These are phyloP conservation scores for Pythium aquatile DNA, from an alignment of 352 stramenopile genomes.

Conservation along the genomic window DNA sequence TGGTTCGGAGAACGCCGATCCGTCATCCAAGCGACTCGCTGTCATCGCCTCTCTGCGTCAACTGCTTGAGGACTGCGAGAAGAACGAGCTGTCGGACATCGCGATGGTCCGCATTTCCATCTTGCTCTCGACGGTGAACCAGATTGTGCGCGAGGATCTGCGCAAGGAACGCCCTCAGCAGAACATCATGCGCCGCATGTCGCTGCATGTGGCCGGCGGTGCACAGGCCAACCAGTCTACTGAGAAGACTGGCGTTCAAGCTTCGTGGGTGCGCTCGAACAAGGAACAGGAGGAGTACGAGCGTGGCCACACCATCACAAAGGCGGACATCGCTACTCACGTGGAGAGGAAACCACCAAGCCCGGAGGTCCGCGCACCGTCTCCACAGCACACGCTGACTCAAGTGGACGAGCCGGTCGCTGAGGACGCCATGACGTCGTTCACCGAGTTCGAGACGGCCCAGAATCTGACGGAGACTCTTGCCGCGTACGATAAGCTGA, in stretches of 20 bases:
- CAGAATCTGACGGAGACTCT: conserved; percentile 64
- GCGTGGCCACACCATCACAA: conserved; percentile 28
- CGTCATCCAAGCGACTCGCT: conserved; percentile 34
- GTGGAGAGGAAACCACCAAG: conserved; percentile 14
- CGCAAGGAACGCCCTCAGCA: conserved; percentile 41
- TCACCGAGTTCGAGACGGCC: conserved; percentile 59
- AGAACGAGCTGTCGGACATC: conserved; percentile 60
- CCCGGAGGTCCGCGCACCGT: conserved; percentile 1
- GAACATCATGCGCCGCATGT: conserved; percentile 45
- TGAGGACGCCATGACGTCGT: conserved; percentile 38
- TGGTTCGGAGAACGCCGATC: conserved; percentile 8
- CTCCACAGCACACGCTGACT: conserved; percentile 36
- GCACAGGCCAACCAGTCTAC: neutral
- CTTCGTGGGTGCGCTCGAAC: conserved; percentile 39
- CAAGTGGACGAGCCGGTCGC: conserved; percentile 40
- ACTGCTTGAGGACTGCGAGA: conserved; percentile 50
- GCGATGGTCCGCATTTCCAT: conserved; percentile 64
- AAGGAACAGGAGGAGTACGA: conserved; percentile 42
- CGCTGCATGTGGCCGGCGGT: conserved; percentile 11
- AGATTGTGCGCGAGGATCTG: conserved; percentile 67
- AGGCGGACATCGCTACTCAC: conserved; percentile 20
- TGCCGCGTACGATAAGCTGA: conserved; percentile 50
- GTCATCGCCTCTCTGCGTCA: conserved; percentile 47
- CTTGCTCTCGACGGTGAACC: conserved; percentile 60
- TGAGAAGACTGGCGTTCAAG: neutral